Evolutionary conservation across 352 stramenopile species (phyloP), one percentile per base, ranked within the genome.

Genomic region (Phytophthora pluvialis): DNA sequence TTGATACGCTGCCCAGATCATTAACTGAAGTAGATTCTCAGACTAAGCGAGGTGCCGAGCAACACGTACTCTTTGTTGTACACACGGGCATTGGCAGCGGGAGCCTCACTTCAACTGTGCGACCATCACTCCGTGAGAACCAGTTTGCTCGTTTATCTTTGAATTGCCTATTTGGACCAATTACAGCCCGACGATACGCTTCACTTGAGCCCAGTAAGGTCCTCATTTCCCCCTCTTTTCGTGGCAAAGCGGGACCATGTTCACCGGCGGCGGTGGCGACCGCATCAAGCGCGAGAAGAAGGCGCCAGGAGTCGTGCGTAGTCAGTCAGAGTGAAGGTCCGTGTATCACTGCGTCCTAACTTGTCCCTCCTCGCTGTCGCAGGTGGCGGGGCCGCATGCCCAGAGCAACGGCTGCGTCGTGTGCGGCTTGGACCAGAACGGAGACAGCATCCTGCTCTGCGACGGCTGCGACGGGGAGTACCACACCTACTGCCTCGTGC

Each of bases 391-490:
- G 9, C 64, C 67, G 21, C 72, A 83, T 40, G 26, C 53, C 1
- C 77, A 78, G 13, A 72, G 62, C 64, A 75, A 80, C 42, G 82
- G 85, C 48, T 95, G 87, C 61, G 75, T 83, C 26, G 74, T 90
- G 28, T 95, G 87, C 55, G 75, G 87, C 4, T 60, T 77, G 28
- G 79, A 91, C 72, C 81, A 90, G 62, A 81, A 93, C 64, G 85
- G 78, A 21, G 82, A 91, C 70, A 88, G 82, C 58, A 95, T 95
- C 56, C 46, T 95, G 47, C 77, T 95, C 8, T 95, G 87, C 33
- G 87, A 95, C 56, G 84, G 86, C 68, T 95, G 87, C 64, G 83
- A 93, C 52, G 85, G 73, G n/a, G 87, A 95, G 76, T 95, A 94
- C 70, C 87, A 95, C 75, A 94, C 64, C 11, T 92, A 93, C 60